Evolutionary conservation across 495 filamentous ascomycete species (phyloP), one percentile per base, ranked within the genome.

Genomic region (Rhizodiscina lignyota): DNA sequence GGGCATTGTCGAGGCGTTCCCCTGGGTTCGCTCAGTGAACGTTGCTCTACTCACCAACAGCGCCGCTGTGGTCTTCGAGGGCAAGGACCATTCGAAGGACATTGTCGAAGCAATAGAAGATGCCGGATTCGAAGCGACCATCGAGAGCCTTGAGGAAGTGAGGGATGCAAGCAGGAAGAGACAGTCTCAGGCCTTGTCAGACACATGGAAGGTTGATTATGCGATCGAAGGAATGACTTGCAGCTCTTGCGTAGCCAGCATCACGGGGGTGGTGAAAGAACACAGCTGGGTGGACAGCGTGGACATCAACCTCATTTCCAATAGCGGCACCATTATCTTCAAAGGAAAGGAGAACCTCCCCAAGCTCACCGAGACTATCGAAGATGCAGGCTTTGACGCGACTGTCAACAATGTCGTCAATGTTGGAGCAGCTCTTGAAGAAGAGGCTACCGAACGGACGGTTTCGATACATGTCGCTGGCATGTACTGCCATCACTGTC

Each of bases 401-500:
- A 60, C 63, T 1, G 53, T 89, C 16, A 73, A 72, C 35, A 55
- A 51, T 15, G 50, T 77, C 5, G 39, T 32, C 26, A 29, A 52
- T 4, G 32, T 45, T 5, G 41, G 36, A 2, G 17, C 29, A 2
- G 35, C 29, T 10, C 26, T 5, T 16, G 11, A 35, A 18, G 32
- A 40, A 0, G 48, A 57, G 24, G 21, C 19, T 18, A 24, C 51
- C 12, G 51, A 64, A 17, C 62, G 85, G 37, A 71, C 69, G 3
- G 62, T 86, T 10, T 55, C 56, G 32, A 74, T 93, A 41, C 62
- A 44, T 21, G 66, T 96, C 27, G 68, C 81, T 27, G 87, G 89
- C 27, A 84, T 94, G 68, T 87, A 78, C 56, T 94, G 87, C 56
- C 65, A 72, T 24, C 78, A 86, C 50, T 94, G 89, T 46, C 78